Percentiles rank a stretch among this genome's conserved stretches.
phyloP scores from a whole-genome alignment of 495 filamentous ascomycete genomes.

The Neurospora sp. region DNA sequence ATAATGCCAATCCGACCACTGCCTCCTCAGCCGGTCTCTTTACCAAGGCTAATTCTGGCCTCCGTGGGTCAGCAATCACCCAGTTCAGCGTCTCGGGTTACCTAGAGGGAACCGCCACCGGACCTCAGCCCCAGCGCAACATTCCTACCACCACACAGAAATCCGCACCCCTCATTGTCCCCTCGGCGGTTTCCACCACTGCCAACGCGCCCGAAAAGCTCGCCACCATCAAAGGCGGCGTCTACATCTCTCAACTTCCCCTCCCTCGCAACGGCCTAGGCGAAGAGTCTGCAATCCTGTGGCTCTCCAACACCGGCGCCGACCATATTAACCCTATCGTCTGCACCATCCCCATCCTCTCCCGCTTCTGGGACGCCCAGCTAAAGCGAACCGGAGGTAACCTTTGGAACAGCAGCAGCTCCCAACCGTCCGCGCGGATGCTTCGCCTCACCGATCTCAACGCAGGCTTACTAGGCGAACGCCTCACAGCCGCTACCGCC shows the following conservation, averaged over 20 bases:
- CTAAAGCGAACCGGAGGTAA: slow-evolving; percentile 51
- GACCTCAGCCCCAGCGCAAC: slow-evolving; percentile 23
- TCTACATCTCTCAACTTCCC: slow-evolving; percentile 44
- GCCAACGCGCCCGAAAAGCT: slow-evolving; percentile 26
- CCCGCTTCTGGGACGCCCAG: slow-evolving; percentile 54
- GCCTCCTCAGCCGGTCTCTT: slow-evolving; percentile 40
- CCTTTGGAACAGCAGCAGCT: slow-evolving; percentile 37
- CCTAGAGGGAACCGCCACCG: slow-evolving; percentile 37
- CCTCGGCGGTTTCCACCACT: slow-evolving; percentile 17
- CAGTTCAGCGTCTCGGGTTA: slow-evolving; percentile 62
- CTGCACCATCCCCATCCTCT: slow-evolving; percentile 50
- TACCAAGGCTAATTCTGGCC: slow-evolving; percentile 46
- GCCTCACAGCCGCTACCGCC: slow-evolving; percentile 48
- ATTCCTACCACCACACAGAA: slow-evolving; percentile 32
- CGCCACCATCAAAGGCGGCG: slow-evolving; percentile 44
- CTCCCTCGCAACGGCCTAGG: slow-evolving; percentile 6
- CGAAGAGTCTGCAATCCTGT: slow-evolving; percentile 59
- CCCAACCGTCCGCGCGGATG: slow-evolving; percentile 33
- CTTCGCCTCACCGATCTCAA: slow-evolving; percentile 37
- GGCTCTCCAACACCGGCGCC: slow-evolving; percentile 44
- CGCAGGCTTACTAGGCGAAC: slow-evolving; percentile 55
- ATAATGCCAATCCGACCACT: slow-evolving; percentile 43
- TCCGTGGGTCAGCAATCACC: slow-evolving; percentile 54
- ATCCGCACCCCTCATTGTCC: slow-evolving; percentile 4
- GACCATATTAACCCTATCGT: slow-evolving; percentile 35